phyloP scores from a whole-genome alignment of 1,284 basidiomycete species.

The Marasmius oreades region DNA sequence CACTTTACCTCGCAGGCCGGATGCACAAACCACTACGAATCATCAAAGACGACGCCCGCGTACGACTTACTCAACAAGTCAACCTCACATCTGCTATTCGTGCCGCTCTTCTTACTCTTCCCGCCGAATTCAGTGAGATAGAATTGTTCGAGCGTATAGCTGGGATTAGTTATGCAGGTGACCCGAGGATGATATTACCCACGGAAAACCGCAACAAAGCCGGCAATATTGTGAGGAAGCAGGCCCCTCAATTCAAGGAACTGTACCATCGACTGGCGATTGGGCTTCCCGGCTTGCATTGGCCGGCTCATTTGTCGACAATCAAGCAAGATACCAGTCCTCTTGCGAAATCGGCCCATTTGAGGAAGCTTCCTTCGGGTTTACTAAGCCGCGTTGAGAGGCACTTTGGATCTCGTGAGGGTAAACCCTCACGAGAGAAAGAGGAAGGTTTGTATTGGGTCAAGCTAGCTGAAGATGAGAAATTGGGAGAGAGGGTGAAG shows the following conservation, averaged over 20 bases:
- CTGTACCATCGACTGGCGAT: slow-evolving; percentile 80
- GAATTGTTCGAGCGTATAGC: slow-evolving; percentile 87
- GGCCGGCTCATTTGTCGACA: slow-evolving; percentile 44
- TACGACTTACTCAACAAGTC: slow-evolving; percentile 89
- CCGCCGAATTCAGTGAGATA: slow-evolving; percentile 70
- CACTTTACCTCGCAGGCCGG: slow-evolving; percentile 91
- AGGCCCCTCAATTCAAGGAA: slow-evolving; percentile 81
- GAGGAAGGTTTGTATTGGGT: slow-evolving; percentile 79
- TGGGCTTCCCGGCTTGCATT: slow-evolving; percentile 75
- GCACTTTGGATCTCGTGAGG: slow-evolving; percentile 39
- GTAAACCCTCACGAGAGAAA: slow-evolving; percentile 26
- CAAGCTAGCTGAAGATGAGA: slow-evolving; percentile 61
- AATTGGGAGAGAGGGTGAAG: slow-evolving; percentile 52
- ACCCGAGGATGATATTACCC: slow-evolving; percentile 91
- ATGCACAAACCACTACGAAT: slow-evolving; percentile 97
- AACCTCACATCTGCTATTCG: slow-evolving; percentile 91
- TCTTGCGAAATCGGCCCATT: slow-evolving; percentile 65
- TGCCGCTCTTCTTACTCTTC: slow-evolving; percentile 74
- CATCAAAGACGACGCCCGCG: slow-evolving; percentile 83
- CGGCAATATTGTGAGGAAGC: slow-evolving; percentile 85
- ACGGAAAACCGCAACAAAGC: slow-evolving; percentile 95
- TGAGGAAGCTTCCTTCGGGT: slow-evolving; percentile 72
- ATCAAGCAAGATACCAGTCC: slow-evolving; percentile 72
- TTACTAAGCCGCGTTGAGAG: slow-evolving; percentile 56
- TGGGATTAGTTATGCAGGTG: slow-evolving; percentile 84